Evolutionary conservation across 2,329 filamentous ascomycete species (phyloP), one percentile per base, ranked within the genome.

Genomic region (Eurotiales sp.): DNA sequence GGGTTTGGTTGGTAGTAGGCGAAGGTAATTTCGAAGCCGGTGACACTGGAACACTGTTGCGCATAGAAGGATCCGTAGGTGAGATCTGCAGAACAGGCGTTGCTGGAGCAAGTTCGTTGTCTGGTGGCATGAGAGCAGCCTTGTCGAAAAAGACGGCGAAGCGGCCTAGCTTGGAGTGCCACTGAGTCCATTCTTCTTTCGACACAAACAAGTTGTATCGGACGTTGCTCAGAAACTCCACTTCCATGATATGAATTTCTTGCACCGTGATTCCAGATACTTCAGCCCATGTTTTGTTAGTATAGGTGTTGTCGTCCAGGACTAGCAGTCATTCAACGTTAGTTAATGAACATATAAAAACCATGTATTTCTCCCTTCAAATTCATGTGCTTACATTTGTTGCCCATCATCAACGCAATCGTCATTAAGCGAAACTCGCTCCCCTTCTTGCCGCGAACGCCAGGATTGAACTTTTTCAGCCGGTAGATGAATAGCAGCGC

Each of bases 201-300:
- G 91, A 95, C 3, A 89, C 90, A 65, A 92, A 85, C 7, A 99
- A 77, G 61, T 89, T 90, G 72, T 97, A 99, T 63, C 92, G 84
- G 86, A 99, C 95, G 70, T 97, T 97, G 76, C 92, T 96, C 56
- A 99, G 77, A 62, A 99, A 99, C 69, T 99, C 93, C n/a, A 99
- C 93, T 69, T 99, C 93, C 93, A 99, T 99, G 40, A 96, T 87
- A 67, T 99, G 93, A 46, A 99, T 96, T 70, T 99, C 93, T 55
- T 87, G 84, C 11, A 97, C 92, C 1, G 88, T 85, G 55, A 99
- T 96, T 40, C 88, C 88, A 1, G 93, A 97, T 10, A 99, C 93
- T 63, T 99, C 93, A 2, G 92, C 93, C 93, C 93, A 99, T 0
- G 93, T 99, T 77, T 97, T 96, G 76, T 99, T 99, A 32, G 93